Evolutionary conservation across 2,329 filamentous ascomycete genomes (phyloP), one percentile per base, ranked within the genome.

Genomic region (Pyrenochaeta sp.): DNA sequence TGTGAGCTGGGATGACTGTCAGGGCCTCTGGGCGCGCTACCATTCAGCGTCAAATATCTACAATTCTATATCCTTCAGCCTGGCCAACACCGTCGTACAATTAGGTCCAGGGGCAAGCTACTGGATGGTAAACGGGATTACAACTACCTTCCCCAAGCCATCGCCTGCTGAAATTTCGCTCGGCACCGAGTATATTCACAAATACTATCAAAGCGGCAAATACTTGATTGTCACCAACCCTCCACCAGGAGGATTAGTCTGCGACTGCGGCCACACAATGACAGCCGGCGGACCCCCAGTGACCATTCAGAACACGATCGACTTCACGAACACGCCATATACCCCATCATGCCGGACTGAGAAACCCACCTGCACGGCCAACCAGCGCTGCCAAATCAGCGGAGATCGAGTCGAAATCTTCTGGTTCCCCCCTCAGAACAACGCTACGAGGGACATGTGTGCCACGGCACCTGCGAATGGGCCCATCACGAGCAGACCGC

Each of bases 261-360:
- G 47, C 17, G 35, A 34, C 3, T 50, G 47, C 39, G 52, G 52
- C 10, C 37, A 50, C 24, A 41, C 23, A 2, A 50, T 56, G 36
- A 56, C 46, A 9, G 39, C 50, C 11, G 50, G 47, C 11, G 49
- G 52, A 7, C 38, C 42, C 5, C 38, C 46, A 3, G 52, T 52
- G 4, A 55, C 52, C 21, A 55, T 55, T 36, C 11, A 32, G 20
- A 24, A 54, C 20, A 42, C 34, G 6, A 21, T 51, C 2, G 40
- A 48, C 17, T 51, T 51, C 30, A 49, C 44, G 9, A 39, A 51
- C 14, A 49, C 53, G 15, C 53, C 53, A 17, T 56, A 56, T 27
- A 56, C 43, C 1, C 53, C 53, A 1, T 45, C 49, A n/a, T 56
- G 53, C 35, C 40, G 51, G 3, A 57, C 53, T 10, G 50, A 48